Conservation (phyloP, 2,329 filamentous ascomycete genomes). For the Clonostachys sp. region DNA sequence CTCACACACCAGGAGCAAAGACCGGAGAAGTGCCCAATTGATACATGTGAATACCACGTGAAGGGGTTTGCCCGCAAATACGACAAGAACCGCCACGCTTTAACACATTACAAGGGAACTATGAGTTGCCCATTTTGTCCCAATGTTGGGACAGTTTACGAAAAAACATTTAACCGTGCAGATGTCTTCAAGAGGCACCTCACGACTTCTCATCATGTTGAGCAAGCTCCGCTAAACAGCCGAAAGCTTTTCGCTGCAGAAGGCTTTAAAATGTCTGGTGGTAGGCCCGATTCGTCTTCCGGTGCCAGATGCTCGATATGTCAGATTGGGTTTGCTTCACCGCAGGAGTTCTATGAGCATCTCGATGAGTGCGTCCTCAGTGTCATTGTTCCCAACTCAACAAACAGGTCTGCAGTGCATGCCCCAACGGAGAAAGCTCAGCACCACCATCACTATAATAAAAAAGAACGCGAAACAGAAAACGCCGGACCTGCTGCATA, state of each 20-base stretch:
- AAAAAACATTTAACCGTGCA: constrained; percentile 94
- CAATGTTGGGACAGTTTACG: constrained; percentile 77
- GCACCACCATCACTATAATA: too few relatives aligned
- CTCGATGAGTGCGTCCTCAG: constrained; percentile 65
- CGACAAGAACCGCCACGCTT: constrained; percentile 93
- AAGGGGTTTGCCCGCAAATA: constrained; percentile 97
- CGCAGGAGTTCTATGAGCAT: constrained; percentile 97
- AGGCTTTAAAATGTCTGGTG: background rate
- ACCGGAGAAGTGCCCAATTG: constrained; percentile 93
- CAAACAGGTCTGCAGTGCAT: background rate
- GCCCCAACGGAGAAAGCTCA: background rate
- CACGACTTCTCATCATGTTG: constrained; percentile 87
- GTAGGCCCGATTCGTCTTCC: background rate
- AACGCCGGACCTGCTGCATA: too few relatives aligned
- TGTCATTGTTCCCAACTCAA: constrained; percentile 45
- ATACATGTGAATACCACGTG: constrained; percentile 86
- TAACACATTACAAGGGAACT: constrained; percentile 96
- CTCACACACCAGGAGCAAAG: constrained; percentile 91
- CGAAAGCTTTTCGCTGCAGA: constrained; percentile 60
- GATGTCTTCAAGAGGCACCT: constrained; percentile 97
- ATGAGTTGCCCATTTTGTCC: constrained; percentile 98
- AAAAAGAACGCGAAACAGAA: too few relatives aligned
- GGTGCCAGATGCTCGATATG: constrained; percentile 89
- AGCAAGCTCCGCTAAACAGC: constrained; percentile 89
- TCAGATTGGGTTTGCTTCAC: constrained; percentile 70